Percentiles rank a stretch among this genome's conserved stretches.
phyloP scores from a whole-genome alignment of 495 filamentous ascomycete genomes.

The Penicillium lividum region DNA sequence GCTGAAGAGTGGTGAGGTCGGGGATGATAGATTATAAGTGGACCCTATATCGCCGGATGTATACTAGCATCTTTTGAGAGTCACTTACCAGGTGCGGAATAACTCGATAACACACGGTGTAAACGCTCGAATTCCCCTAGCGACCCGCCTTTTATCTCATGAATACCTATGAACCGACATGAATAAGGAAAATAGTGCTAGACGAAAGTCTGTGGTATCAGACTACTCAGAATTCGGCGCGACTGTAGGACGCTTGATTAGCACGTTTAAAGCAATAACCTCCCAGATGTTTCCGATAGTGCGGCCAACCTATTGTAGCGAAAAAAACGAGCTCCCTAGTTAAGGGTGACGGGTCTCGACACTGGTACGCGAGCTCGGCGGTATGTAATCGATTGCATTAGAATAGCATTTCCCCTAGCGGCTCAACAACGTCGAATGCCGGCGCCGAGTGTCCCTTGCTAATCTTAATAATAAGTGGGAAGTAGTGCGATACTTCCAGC shows the following conservation, averaged over 20 bases:
- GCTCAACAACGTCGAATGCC: not conserved
- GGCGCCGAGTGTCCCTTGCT: not conserved
- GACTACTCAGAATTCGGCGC: constrained; percentile 1
- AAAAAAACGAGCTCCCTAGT: not conserved
- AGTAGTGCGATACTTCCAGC: not conserved
- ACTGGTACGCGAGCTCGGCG: not conserved
- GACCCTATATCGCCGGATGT: not conserved
- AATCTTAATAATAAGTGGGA: not conserved
- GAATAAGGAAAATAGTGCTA: not conserved
- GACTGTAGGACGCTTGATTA: constrained; percentile 4
- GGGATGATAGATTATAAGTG: constrained; percentile 5
- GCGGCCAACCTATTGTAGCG: constrained; percentile 3
- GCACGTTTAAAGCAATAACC: not conserved
- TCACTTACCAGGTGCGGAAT: not conserved
- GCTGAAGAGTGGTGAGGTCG: not conserved
- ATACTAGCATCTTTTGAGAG: not conserved
- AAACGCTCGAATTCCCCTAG: not conserved
- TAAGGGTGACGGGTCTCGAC: not conserved
- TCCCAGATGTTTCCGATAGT: not conserved
- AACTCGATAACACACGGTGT: not conserved
- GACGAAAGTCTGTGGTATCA: not conserved
- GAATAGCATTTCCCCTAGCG: not conserved
- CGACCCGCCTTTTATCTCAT: too few relatives aligned
- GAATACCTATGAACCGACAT: not conserved
- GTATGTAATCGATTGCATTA: not conserved